Percentiles rank a stretch among this genome's conserved stretches.
phyloP scores from a whole-genome alignment of 192 early-diverging fungal genomes.

The Coemansia sp. region DNA sequence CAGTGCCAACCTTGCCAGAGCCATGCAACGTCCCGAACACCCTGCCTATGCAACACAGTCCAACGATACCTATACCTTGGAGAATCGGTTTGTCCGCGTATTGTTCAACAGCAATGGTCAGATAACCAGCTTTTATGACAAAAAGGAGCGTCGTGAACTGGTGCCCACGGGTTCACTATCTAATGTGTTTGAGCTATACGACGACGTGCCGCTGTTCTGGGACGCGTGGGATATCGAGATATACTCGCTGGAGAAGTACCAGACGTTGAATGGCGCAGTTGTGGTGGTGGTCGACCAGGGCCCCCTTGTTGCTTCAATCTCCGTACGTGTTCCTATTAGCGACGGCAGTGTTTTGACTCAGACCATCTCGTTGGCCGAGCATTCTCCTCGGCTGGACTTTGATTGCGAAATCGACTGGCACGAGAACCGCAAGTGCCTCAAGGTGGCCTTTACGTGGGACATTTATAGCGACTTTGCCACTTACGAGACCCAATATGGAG shows the following conservation, averaged over 20 bases:
- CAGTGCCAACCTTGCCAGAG: not conserved
- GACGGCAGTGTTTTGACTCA: slow-evolving; percentile 67
- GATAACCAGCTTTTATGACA: slow-evolving; percentile 67
- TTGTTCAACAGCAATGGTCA: slow-evolving; percentile 73
- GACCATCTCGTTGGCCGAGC: slow-evolving; percentile 71
- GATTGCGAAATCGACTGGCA: slow-evolving; percentile 88
- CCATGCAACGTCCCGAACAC: not conserved
- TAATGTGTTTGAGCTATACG: slow-evolving; percentile 80
- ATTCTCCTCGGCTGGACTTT: slow-evolving; percentile 79
- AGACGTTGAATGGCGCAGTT: slow-evolving; percentile 53
- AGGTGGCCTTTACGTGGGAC: slow-evolving; percentile 91
- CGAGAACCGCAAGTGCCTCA: slow-evolving; percentile 84
- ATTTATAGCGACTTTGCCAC: slow-evolving; percentile 81
- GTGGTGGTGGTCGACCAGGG: slow-evolving; percentile 68
- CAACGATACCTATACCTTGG: slow-evolving; percentile 55
- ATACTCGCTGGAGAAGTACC: slow-evolving; percentile 88
- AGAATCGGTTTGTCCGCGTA: slow-evolving; percentile 72
- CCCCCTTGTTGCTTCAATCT: slow-evolving; percentile 73
- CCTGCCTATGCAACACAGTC: slow-evolving; percentile 30
- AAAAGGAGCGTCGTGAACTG: slow-evolving; percentile 53
- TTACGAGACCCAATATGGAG: slow-evolving; percentile 95
- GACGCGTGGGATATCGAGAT: slow-evolving; percentile 90
- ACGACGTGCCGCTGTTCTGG: slow-evolving; percentile 87
- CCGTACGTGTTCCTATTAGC: slow-evolving; percentile 65
- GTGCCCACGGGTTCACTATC: slow-evolving; percentile 19